Evolutionary conservation across 108 stramenopile genomes (phyloP), one percentile per base, ranked within the genome.

Genomic region (Cyclotella choctawhatcheeana): DNA sequence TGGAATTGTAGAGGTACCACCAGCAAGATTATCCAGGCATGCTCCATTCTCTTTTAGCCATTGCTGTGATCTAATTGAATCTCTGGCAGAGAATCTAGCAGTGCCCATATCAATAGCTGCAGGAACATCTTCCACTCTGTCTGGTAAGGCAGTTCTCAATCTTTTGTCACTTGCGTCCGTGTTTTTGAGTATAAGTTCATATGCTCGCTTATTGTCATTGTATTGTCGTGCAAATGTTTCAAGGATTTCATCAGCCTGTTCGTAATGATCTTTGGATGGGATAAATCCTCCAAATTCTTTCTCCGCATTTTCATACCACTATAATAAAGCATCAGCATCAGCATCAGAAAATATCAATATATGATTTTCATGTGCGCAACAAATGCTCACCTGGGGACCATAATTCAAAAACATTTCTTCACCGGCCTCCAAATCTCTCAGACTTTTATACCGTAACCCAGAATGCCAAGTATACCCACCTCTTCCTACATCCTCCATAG

Each of bases 361-460:
- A n/a, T n/a, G n/a, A n/a, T n/a, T n/a, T n/a, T n/a, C n/a, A n/a
- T n/a, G n/a, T n/a, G n/a, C n/a, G n/a, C n/a, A n/a, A n/a, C n/a
- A n/a, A n/a, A n/a, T n/a, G n/a, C n/a, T n/a, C n/a, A n/a, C n/a
- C n/a, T 80, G 53, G 0, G 79, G 74, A 5, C 90, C 88, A 79
- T 92, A 92, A 27, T 58, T 22, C 16, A 73, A 71, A 64, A 89
- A 92, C 16, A 91, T 50, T 75, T 93, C 92, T 26, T 76, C 84
- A 35, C 88, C 91, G 6, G 70, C 83, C 40, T 67, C 70, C 44
- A 93, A 78, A 31, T 75, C 21, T 10, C 69, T 55, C 12, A 13
- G 51, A 0, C 81, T 77, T 14, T 61, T 17, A 24, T 82, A 64
- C 3, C 21, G n/a, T 5, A 79, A 67, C 47, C 76, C 73, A 2